Percentiles rank a stretch among this genome's conserved stretches.
These are phyloP conservation scores for Cladosporium sp. DNA, from an alignment of 2,329 filamentous ascomycete species.

Conservation along the genomic window DNA sequence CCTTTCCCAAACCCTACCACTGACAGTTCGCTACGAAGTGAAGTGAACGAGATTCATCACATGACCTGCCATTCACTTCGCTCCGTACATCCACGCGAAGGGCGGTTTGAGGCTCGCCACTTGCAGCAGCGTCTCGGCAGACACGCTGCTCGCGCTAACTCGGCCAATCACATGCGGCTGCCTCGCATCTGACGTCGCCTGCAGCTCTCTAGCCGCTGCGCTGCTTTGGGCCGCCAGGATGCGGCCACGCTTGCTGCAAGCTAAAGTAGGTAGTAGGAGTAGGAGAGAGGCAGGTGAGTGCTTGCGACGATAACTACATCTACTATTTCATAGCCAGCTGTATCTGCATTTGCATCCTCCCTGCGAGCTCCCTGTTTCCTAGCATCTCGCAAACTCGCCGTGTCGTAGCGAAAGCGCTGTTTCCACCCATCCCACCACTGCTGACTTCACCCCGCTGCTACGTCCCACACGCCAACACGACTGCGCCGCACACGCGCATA, in stretches of 20 bases:
- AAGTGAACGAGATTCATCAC: not conserved
- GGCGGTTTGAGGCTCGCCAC: not conserved
- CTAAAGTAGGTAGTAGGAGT: not conserved
- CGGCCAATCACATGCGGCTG: not conserved
- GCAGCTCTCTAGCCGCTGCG: slow-evolving; percentile 6
- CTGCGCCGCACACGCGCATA: slow-evolving; percentile 15
- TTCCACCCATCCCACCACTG: not conserved
- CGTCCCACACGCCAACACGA: not conserved
- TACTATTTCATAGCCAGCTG: not conserved
- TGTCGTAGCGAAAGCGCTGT: not conserved
- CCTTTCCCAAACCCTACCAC: not conserved
- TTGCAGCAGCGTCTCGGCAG: not conserved
- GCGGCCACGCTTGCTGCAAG: not conserved
- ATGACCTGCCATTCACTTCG: not conserved
- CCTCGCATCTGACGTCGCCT: not conserved
- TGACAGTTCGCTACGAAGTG: not conserved
- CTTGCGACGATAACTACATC: not conserved
- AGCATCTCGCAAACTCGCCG: not conserved
- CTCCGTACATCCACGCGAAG: not conserved
- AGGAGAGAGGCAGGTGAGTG: not conserved
- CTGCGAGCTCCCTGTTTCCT: not conserved
- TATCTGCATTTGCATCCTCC: not conserved
- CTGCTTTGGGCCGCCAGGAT: slow-evolving; percentile 10
- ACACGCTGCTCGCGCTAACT: not conserved
- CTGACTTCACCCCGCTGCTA: slow-evolving; percentile 2